phyloP scores from a whole-genome alignment of 345 rosid species.

The Carallia brachiata region DNA sequence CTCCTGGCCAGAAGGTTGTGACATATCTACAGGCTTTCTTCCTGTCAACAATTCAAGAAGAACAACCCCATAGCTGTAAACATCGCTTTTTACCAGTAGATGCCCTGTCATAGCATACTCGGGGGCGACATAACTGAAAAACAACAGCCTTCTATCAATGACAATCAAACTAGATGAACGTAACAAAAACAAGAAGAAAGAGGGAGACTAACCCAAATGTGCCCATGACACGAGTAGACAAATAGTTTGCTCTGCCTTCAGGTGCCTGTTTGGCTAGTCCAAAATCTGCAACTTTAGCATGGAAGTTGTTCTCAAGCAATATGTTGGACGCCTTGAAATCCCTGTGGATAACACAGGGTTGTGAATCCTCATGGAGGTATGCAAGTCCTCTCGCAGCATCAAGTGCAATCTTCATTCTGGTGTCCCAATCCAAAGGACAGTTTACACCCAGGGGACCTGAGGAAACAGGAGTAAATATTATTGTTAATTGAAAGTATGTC shows the following conservation, averaged over 20 bases:
- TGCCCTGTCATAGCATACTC: slow-evolving; percentile 99
- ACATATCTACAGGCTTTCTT: slow-evolving; percentile 95
- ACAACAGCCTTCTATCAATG: slow-evolving; percentile 10
- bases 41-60: slow-evolving; percentile 94
- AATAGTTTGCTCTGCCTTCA: slow-evolving; percentile 92
- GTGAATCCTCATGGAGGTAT: slow-evolving; percentile 96
- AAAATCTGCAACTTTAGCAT: slow-evolving; percentile 98
- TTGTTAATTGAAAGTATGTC: too few species aligned
- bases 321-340: slow-evolving; percentile 98
- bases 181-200: background rate
- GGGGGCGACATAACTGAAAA: slow-evolving; percentile 90
- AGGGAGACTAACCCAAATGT: slow-evolving; percentile 82
- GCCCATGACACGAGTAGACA: slow-evolving; percentile 99
- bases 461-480: slow-evolving; percentile 15
- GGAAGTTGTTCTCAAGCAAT: slow-evolving; percentile 87
- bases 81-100: slow-evolving; percentile 94
- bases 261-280: slow-evolving; percentile 99
- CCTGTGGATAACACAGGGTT: slow-evolving; percentile 95
- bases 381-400: slow-evolving; percentile 99
- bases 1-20: slow-evolving; percentile 97
- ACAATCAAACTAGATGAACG: slow-evolving; percentile 6
- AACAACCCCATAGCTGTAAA: slow-evolving; percentile 97
- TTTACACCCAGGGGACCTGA: slow-evolving; percentile 87
- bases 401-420: slow-evolving; percentile 97
- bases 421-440: slow-evolving; percentile 96